Percentiles rank a stretch among this genome's conserved stretches.
Conservation (phyloP, 768 basidiomycete genomes). For the Amanita exitialis region DNA sequence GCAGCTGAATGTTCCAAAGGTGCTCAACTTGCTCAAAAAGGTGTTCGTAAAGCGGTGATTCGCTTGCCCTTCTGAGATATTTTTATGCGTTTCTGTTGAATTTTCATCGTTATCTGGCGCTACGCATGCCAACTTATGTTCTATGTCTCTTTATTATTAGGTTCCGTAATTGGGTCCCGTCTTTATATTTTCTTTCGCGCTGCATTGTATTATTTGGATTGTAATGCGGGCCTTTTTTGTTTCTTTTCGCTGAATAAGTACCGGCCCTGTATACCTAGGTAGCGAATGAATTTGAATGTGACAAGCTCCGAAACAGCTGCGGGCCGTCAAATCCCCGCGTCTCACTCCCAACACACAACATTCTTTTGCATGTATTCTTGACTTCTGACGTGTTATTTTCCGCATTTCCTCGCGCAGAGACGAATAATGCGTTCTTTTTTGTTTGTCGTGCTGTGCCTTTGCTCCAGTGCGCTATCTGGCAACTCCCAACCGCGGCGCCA, state of each 20-base stretch:
- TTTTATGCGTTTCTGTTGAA: conserved; percentile 16
- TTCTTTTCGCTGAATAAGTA: conserved; percentile 4
- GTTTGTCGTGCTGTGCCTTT: conserved; percentile 1
- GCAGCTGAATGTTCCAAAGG: conserved; percentile 93
- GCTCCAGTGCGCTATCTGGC: conserved; percentile 1
- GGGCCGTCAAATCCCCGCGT: not conserved
- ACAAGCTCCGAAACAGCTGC: too few relatives aligned
- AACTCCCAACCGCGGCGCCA: conserved; percentile 14
- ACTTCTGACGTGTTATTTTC: not conserved
- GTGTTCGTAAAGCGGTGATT: conserved; percentile 81
- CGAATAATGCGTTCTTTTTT: conserved; percentile 6
- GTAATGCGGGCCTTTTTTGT: not conserved
- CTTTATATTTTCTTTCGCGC: not conserved
- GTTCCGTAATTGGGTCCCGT: conserved; percentile 1
- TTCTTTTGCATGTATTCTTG: conserved; percentile 4
- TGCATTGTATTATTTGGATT: conserved; percentile 7
- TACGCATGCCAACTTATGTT: conserved; percentile 6
- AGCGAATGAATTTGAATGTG: not conserved
- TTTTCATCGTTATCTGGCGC: conserved; percentile 3
- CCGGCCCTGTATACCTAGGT: not conserved
- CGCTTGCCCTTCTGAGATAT: conserved; percentile 9
- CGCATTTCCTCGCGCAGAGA: too few relatives aligned
- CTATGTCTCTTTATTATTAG: conserved; percentile 11
- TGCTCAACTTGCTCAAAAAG: conserved; percentile 86
- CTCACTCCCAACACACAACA: not conserved